phyloP scores from a whole-genome alignment of 192 early-diverging fungal species.

The Linnemannia zychae region DNA sequence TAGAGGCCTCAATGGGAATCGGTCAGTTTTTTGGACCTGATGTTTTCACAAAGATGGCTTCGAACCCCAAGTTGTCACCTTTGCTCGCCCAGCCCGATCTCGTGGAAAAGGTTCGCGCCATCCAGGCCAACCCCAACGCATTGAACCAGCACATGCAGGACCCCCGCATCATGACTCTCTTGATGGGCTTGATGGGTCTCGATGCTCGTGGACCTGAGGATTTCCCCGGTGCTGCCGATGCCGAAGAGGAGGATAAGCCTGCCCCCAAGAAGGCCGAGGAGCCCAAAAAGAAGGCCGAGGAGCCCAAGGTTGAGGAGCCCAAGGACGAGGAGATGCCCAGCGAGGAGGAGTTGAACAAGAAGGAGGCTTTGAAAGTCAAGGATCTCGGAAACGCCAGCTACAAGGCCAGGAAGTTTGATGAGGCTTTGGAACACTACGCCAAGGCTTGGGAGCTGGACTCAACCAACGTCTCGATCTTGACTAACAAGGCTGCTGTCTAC shows the following conservation, averaged over 20 bases:
- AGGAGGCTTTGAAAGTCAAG: constrained; percentile 83
- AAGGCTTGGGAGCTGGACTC: constrained; percentile 92
- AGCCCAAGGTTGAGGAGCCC: constrained; percentile 52
- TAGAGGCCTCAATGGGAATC: constrained; percentile 54
- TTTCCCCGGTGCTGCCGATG: constrained; percentile 51
- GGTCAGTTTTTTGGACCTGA: constrained; percentile 84
- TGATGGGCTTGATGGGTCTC: constrained; percentile 85
- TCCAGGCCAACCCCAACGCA: constrained; percentile 80
- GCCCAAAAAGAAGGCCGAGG: constrained; percentile 33
- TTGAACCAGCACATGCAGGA: constrained; percentile 83
- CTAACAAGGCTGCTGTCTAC: constrained; percentile 97
- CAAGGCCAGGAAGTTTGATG: constrained; percentile 93
- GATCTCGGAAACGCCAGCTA: constrained; percentile 90
- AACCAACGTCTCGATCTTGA: constrained; percentile 92
- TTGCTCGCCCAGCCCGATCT: constrained; percentile 84
- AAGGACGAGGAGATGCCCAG: constrained; percentile 59
- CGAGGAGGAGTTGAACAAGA: constrained; percentile 76
- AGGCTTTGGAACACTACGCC: constrained; percentile 89
- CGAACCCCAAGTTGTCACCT: constrained; percentile 83
- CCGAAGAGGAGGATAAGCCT: constrained; percentile 32
- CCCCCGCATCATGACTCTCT: constrained; percentile 83
- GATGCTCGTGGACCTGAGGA: constrained; percentile 65
- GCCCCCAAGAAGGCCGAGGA: constrained; percentile 26
- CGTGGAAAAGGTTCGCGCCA: constrained; percentile 77
- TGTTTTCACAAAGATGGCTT: constrained; percentile 81